Base-by-base conservation (phyloP, 192 early-diverging fungal species). In the Entomortierella chlamydospora region DNA sequence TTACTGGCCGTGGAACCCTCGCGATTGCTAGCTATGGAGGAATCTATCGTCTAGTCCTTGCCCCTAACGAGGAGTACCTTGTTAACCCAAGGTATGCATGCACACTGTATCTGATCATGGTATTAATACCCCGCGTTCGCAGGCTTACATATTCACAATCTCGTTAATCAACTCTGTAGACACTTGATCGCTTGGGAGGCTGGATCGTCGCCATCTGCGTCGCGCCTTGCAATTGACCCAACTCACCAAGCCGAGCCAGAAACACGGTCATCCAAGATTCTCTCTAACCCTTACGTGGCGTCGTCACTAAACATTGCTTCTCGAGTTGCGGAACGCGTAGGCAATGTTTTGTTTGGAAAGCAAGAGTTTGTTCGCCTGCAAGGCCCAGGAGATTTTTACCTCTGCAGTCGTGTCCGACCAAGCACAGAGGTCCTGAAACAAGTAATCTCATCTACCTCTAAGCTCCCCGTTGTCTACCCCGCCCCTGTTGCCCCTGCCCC, bases 11-110 rank as follows among this genome's bases (percentile, higher is more conserved):
- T 17, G 94, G 94, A 57, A 83, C 90, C 8, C 58, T 92, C 31
- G 92, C 88, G 13, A 86, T 95, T 39, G 86, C 90, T 25, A 76
- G 87, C 30, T 86, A 89, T 37, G 90, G 91, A 41, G 90, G 91
- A 0, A 55, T 95, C 31, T 91, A 92, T 70, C 83, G 92, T 22
- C 70, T 95, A 50, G 85, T 88, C 13, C 78, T 95, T 54, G 67
- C 84, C 8, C 83, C 89, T 12, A 87, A 84, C n/a, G 92, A 95
- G 62, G 89, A 90, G 69, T 93, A 92, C 57, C 70, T 89, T 20
- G 92, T 92, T 20, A 91, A 92, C 70, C 90, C 92, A 25, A 82
- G 89, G 73, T 92, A 83, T 56, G 55, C n/a, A 54, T 54, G 2
- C 9, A 30, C 1, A 45, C n/a, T 9, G n/a, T n/a, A n/a, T 25